phyloP scores from a whole-genome alignment of 768 basidiomycete species.

The Mycena vitilis region DNA sequence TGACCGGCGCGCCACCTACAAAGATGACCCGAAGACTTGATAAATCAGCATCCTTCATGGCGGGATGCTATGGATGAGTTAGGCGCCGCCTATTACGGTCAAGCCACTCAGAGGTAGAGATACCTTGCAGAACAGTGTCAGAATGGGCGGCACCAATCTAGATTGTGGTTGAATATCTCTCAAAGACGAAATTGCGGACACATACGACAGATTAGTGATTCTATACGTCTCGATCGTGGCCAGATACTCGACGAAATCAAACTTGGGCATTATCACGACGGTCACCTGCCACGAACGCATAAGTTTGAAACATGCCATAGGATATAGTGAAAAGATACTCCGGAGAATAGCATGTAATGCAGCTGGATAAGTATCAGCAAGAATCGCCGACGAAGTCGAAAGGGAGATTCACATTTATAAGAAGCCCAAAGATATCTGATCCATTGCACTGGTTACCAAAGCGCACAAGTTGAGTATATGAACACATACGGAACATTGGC shows the following conservation, averaged over 20 bases:
- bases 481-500: conserved; percentile 45
- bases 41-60: conserved; percentile 20
- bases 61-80: conserved; percentile 46
- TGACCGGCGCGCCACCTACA: neutral
- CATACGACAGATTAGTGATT: conserved; percentile 52
- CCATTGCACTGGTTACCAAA: neutral
- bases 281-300: conserved; percentile 38
- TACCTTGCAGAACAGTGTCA: conserved; percentile 51
- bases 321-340: neutral
- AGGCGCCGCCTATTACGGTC: neutral
- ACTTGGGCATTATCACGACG: conserved; percentile 54
- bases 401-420: conserved; percentile 43
- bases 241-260: conserved; percentile 49
- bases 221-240: conserved; percentile 47
- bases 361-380: neutral
- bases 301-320: neutral
- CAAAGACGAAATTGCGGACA: neutral
- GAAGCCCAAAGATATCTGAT: conserved; percentile 58
- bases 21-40: neutral
- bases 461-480: neutral
- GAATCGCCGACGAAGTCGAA: conserved; percentile 3
- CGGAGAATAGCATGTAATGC: conserved; percentile 24
- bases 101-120: neutral
- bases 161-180: neutral
- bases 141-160: conserved; percentile 51